Conservation (phyloP, 306 rosid species). For the Arachis stenosperma region DNA sequence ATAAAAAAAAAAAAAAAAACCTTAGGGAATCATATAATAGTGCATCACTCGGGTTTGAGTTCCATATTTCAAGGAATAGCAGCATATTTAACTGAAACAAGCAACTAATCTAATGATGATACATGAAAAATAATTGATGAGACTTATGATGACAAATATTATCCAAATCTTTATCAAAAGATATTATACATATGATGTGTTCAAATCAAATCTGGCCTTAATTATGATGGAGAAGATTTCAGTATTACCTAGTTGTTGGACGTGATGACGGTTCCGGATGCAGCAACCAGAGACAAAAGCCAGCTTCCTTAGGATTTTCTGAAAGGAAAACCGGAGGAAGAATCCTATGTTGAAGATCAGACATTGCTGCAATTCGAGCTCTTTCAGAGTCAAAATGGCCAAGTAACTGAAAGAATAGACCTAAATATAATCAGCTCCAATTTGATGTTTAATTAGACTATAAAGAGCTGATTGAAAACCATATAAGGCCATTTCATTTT, state of each 20-base stretch:
- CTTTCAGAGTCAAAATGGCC: slow-evolving; percentile 75
- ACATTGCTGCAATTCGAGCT: slow-evolving; percentile 66
- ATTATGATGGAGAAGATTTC: slow-evolving; percentile 32
- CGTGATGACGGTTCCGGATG: slow-evolving; percentile 92
- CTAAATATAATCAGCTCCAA: slow-evolving; percentile 38
- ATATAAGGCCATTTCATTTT: slow-evolving; percentile 21
- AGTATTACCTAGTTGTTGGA: slow-evolving; percentile 79
- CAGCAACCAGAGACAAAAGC: slow-evolving; percentile 87
- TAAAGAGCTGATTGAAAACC: slow-evolving; percentile 20
- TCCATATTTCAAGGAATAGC: slow-evolving; percentile 34
- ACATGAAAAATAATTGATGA: slow-evolving; percentile 8
- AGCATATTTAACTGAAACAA: slow-evolving; percentile 29
- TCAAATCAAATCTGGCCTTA: slow-evolving; percentile 25
- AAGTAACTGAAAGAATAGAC: slow-evolving; percentile 75
- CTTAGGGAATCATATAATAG: slow-evolving; percentile 34
- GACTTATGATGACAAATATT: slow-evolving; percentile 10
- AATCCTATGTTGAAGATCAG: slow-evolving; percentile 77
- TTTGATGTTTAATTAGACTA: slow-evolving; percentile 29
- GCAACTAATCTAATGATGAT: neutral
- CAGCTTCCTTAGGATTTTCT: slow-evolving; percentile 87
- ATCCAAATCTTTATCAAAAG: neutral
- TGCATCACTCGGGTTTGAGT: slow-evolving; percentile 13
- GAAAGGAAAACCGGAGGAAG: slow-evolving; percentile 86
- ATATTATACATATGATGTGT: neutral
- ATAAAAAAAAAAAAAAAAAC: slow-evolving; percentile 41